These are phyloP conservation scores for Odonthalia washingtoniensis DNA, from an alignment of 31 red algal species.

Conservation along the genomic window DNA sequence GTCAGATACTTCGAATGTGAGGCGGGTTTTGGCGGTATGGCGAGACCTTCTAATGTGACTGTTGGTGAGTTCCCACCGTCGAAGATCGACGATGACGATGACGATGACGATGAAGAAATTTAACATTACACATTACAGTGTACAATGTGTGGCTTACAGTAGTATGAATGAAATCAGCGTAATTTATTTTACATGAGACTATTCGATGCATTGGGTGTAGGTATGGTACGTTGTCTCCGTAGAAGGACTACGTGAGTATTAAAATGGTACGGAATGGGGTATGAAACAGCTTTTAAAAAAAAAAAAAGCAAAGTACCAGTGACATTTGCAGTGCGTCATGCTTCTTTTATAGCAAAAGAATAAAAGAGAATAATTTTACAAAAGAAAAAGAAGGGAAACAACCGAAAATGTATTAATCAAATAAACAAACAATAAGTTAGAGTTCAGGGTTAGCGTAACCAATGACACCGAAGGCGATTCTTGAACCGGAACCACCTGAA, in stretches of 20 bases:
- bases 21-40: constrained; percentile 52
- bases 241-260: too few species aligned
- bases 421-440: too few species aligned
- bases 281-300: too few species aligned
- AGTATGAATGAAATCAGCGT: too few species aligned
- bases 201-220: not conserved
- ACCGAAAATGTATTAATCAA: too few species aligned
- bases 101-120: constrained; percentile 48
- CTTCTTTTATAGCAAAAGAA: too few species aligned
- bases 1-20: constrained; percentile 56
- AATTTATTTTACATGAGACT: too few species aligned
- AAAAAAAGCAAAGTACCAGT: too few species aligned
- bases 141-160: not conserved
- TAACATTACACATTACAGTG: not conserved
- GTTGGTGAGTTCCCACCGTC: constrained; percentile 61
- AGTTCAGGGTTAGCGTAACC: constrained; percentile 51
- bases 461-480: constrained; percentile 56
- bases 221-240: not conserved
- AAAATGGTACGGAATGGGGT: too few species aligned
- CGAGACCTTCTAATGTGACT: constrained; percentile 40
- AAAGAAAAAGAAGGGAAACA: too few species aligned
- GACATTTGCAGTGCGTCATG: too few species aligned
- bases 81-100: constrained; percentile 39
- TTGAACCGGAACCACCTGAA: constrained; percentile 48
- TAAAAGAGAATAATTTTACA: too few species aligned